Conservation (phyloP, 2,329 filamentous ascomycete genomes). For the Colletotrichum melonis region DNA sequence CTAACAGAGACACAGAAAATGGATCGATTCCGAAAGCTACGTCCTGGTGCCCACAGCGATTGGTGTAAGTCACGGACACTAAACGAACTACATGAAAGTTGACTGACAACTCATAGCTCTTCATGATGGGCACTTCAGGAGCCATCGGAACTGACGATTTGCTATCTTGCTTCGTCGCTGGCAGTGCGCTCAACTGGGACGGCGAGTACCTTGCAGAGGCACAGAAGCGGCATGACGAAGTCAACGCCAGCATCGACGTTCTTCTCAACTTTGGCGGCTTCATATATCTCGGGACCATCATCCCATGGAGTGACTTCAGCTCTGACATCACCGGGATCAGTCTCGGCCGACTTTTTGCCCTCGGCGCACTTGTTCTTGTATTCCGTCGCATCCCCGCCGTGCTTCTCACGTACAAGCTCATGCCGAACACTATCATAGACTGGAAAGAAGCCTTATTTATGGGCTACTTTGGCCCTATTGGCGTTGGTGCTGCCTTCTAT, state of each 20-base stretch:
- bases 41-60: slow-evolving; percentile 63
- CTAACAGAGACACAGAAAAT: slow-evolving; percentile 50
- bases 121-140: slow-evolving; percentile 68
- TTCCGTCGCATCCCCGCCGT: slow-evolving; percentile 69
- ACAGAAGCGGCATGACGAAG: slow-evolving; percentile 67
- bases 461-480: slow-evolving; percentile 81
- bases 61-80: slow-evolving; percentile 48
- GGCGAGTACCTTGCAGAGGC: slow-evolving; percentile 68
- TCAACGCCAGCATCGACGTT: slow-evolving; percentile 68
- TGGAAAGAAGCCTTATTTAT: slow-evolving; percentile 71
- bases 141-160: slow-evolving; percentile 69
- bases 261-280: slow-evolving; percentile 71
- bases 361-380: slow-evolving; percentile 63
- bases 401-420: slow-evolving; percentile 63
- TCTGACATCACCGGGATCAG: slow-evolving; percentile 66
- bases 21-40: slow-evolving; percentile 67
- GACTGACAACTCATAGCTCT: slow-evolving; percentile 52
- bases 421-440: slow-evolving; percentile 61
- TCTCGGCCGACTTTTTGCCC: slow-evolving; percentile 57
- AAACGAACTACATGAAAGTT: neutral
- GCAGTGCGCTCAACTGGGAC: slow-evolving; percentile 71
- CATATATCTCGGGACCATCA: slow-evolving; percentile 66
- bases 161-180: slow-evolving; percentile 70
- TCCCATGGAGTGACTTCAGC: slow-evolving; percentile 68
- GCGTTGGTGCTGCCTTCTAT: slow-evolving; percentile 82